phyloP scores from a whole-genome alignment of 352 stramenopile genomes.

The Thalassiosira oceanica region DNA sequence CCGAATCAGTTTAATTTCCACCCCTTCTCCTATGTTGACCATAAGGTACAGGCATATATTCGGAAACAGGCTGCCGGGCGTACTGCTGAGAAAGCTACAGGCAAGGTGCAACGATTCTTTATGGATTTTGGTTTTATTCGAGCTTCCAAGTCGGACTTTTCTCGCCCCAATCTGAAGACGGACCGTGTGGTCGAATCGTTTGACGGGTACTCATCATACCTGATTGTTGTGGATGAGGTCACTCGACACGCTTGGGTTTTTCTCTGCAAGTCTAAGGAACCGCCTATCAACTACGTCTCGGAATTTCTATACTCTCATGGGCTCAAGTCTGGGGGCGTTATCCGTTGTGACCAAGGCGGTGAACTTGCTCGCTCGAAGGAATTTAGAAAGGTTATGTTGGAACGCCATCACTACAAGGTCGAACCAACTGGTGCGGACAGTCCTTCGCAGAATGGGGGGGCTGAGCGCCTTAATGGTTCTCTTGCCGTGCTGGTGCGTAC shows the following conservation, averaged over 20 bases:
- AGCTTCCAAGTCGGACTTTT: conserved; percentile 1
- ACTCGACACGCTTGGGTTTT: conserved; percentile 22
- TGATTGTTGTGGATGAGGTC: conserved; percentile 18
- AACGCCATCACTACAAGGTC: conserved; percentile 18
- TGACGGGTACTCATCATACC: conserved; percentile 19
- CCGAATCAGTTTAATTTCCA: conserved; percentile 16
- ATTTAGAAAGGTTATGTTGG: conserved; percentile 1
- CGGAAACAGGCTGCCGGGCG: not conserved
- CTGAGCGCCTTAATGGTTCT: conserved; percentile 10
- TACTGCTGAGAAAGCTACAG: not conserved
- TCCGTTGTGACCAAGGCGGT: conserved; percentile 23
- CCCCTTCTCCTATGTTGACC: conserved; percentile 12
- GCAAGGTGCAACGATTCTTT: not conserved
- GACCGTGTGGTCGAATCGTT: conserved; percentile 17
- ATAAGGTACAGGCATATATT: conserved; percentile 14
- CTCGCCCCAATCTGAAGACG: not conserved
- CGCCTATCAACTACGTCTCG: conserved; percentile 6
- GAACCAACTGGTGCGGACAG: conserved; percentile 29
- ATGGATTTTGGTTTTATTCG: conserved; percentile 28
- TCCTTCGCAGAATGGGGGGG: conserved; percentile 14
- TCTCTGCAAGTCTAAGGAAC: conserved; percentile 15
- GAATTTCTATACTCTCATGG: conserved; percentile 8
- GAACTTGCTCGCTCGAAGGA: conserved; percentile 13
- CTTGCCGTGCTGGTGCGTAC: conserved; percentile 13
- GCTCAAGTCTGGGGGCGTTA: conserved; percentile 9